Percentiles rank a stretch among this genome's conserved stretches.
Conservation (phyloP, 2,329 filamentous ascomycete genomes). For the Neofusicoccum parvum region DNA sequence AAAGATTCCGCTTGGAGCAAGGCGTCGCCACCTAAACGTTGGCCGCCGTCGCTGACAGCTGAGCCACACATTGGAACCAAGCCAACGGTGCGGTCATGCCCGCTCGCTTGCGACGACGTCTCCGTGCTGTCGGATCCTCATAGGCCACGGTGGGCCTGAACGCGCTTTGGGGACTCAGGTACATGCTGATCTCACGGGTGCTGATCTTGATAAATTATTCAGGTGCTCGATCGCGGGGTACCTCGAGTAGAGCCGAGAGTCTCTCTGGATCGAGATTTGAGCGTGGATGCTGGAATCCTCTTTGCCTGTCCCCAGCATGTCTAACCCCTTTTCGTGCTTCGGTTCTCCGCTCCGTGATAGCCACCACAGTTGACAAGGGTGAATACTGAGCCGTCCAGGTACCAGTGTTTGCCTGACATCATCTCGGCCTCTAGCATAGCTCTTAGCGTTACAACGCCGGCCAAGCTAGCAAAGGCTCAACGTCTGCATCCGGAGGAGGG, state of each 20-base stretch:
- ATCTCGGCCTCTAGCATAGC: neutral
- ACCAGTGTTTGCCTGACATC: neutral
- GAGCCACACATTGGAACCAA: neutral
- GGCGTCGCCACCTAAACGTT: neutral
- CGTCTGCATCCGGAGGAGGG: neutral
- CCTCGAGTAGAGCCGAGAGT: neutral
- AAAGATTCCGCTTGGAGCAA: neutral
- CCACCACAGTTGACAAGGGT: neutral
- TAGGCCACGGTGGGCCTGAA: neutral
- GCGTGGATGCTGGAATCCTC: too few species aligned
- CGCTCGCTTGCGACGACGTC: neutral
- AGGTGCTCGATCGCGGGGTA: neutral
- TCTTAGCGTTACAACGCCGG: neutral
- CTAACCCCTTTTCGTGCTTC: neutral
- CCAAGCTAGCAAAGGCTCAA: neutral
- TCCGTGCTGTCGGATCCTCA: neutral
- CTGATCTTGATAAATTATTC: neutral
- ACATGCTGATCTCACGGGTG: neutral
- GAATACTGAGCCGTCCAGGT: neutral
- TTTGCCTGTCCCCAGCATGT: neutral
- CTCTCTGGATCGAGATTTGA: slow-evolving; percentile 1
- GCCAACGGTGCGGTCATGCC: neutral
- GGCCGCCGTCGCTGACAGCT: neutral
- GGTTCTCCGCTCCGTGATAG: neutral
- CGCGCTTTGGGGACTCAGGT: neutral